Percentiles rank a stretch among this genome's conserved stretches.
These are phyloP conservation scores for Colletotrichum liriopes DNA, from an alignment of 2,329 filamentous ascomycete genomes.

Conservation along the genomic window DNA sequence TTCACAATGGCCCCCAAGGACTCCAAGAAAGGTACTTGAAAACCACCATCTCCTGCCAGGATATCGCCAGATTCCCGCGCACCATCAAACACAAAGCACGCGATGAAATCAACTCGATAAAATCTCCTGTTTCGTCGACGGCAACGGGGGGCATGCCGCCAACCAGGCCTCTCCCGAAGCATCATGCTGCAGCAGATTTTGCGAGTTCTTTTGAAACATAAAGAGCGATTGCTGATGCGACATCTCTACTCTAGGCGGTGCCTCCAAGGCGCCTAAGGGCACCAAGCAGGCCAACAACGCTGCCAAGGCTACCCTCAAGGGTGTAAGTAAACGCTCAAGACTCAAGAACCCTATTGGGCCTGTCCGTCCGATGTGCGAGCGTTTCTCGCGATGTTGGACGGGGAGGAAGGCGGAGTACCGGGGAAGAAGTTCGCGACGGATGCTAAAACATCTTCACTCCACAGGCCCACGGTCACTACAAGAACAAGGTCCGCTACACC, in stretches of 20 bases:
- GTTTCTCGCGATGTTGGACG: neutral
- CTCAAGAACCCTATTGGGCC: neutral
- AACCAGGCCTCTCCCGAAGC: constrained; percentile 50
- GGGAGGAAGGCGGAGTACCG: neutral
- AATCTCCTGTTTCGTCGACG: constrained; percentile 40
- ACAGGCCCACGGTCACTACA: constrained; percentile 79
- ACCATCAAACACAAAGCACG: constrained; percentile 5
- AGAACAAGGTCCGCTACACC: constrained; percentile 91
- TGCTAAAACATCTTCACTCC: constrained; percentile 25
- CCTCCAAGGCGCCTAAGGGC: constrained; percentile 70
- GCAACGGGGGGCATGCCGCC: constrained; percentile 26
- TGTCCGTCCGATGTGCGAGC: neutral
- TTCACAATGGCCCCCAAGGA: constrained; percentile 58
- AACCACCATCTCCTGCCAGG: neutral
- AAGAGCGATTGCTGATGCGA: constrained; percentile 82
- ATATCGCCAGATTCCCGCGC: constrained; percentile 2
- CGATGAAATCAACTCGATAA: constrained; percentile 31
- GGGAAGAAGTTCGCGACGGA: constrained; percentile 23
- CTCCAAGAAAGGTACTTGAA: constrained; percentile 57
- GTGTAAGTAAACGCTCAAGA: constrained; percentile 75
- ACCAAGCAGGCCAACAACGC: constrained; percentile 92
- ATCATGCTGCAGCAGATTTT: constrained; percentile 83
- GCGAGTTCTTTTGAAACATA: constrained; percentile 72
- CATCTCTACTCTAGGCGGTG: constrained; percentile 67
- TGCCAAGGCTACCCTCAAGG: constrained; percentile 96